phyloP scores from a whole-genome alignment of 129 eudicot species.

The Helianthus tuberosus region DNA sequence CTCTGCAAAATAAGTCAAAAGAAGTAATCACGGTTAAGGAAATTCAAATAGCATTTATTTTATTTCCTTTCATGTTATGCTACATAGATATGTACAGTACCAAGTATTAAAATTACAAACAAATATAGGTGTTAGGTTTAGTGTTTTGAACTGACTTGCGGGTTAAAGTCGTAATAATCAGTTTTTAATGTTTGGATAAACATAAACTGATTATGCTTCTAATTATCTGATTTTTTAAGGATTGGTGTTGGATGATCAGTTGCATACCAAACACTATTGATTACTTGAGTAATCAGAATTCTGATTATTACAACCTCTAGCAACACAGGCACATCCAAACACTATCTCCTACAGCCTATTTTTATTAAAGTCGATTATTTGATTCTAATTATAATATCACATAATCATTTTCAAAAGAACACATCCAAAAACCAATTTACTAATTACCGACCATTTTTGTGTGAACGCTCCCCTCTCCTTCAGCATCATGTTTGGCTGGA shows the following conservation, averaged over 20 bases:
- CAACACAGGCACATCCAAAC: background rate
- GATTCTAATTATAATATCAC: background rate
- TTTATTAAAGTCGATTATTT: background rate
- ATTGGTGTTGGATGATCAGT: background rate
- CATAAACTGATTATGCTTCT: background rate
- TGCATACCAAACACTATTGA: background rate
- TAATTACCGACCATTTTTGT: slow-evolving; percentile 58
- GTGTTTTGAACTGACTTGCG: slow-evolving; percentile 1
- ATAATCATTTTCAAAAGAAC: background rate
- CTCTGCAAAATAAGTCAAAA: slow-evolving; percentile 50
- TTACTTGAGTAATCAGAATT: background rate
- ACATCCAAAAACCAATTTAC: background rate
- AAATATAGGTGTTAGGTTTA: background rate
- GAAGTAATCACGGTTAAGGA: slow-evolving; percentile 12
- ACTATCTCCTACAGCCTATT: background rate
- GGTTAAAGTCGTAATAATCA: background rate
- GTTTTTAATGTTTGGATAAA: background rate
- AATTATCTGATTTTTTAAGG: background rate
- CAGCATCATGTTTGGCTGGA: slow-evolving; percentile 66
- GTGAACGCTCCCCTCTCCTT: slow-evolving; percentile 46
- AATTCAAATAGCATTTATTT: background rate
- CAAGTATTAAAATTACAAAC: background rate
- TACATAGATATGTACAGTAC: no score
- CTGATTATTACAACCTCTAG: background rate
- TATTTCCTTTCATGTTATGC: background rate